Evolutionary conservation across 345 rosid species (phyloP).

Genomic region (Psidium guajava): DNA sequence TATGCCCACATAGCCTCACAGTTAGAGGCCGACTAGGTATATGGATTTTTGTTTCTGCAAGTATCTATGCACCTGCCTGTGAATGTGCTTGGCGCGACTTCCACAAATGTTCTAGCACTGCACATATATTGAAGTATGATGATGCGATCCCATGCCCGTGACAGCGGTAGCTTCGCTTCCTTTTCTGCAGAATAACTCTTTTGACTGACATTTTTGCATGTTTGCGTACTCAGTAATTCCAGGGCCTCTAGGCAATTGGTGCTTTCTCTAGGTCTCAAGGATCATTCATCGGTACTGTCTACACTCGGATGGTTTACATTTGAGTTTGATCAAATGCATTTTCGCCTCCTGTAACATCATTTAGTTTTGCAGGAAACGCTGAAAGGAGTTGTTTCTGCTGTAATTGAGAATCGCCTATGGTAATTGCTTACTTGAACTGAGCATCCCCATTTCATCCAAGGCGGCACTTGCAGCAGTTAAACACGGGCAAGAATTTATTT

Average conservation of each 20-base stretch:
- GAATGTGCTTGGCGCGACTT: not conserved
- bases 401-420: constrained; percentile 65
- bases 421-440: constrained; percentile 4
- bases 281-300: constrained; percentile 58
- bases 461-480: not conserved
- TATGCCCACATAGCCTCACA: not conserved
- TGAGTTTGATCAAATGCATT: not conserved
- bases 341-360: not conserved
- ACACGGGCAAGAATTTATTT: not conserved
- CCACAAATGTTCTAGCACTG: not conserved
- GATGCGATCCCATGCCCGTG: not conserved
- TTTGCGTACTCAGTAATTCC: constrained; percentile 24
- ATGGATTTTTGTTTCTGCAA: not conserved
- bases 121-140: not conserved
- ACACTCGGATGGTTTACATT: not conserved
- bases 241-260: constrained; percentile 60
- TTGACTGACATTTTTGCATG: not conserved
- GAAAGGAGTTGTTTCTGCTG: constrained; percentile 58
- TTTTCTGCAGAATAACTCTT: not conserved
- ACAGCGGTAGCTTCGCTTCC: not conserved
- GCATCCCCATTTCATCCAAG: not conserved
- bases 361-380: constrained; percentile 55
- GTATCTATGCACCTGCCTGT: not conserved
- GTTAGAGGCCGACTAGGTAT: not conserved
- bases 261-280: constrained; percentile 84